Conservation (phyloP, 495 filamentous ascomycete genomes). For the Physcia stellaris region DNA sequence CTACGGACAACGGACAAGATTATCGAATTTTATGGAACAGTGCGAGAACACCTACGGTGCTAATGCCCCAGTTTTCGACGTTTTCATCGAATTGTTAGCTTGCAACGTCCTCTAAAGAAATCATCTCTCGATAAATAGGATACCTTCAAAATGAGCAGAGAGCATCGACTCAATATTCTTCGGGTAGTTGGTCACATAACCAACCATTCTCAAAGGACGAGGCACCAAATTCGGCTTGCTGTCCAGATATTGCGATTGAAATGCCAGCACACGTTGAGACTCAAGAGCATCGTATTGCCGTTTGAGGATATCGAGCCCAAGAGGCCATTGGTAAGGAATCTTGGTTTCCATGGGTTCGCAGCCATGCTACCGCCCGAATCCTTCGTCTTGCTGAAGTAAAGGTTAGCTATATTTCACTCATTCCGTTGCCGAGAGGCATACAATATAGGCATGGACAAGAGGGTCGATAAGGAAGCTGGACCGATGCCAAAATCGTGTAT, state of each 20-base stretch:
- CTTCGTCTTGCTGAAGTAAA: slow-evolving; percentile 8
- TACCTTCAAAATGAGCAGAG: slow-evolving; percentile 27
- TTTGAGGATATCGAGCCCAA: slow-evolving; percentile 21
- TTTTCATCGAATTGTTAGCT: no score
- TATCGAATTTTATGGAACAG: no score
- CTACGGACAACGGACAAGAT: no score
- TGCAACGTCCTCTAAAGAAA: no score
- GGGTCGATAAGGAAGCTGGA: no score
- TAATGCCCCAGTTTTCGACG: no score
- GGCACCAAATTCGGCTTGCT: slow-evolving; percentile 9
- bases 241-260: slow-evolving; percentile 10
- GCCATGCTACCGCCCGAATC: slow-evolving; percentile 13
- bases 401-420: no score
- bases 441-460: no score
- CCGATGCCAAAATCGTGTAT: no score
- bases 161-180: slow-evolving; percentile 18
- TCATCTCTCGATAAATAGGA: no score
- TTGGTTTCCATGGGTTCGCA: slow-evolving; percentile 13
- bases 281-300: slow-evolving; percentile 13
- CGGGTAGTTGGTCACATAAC: slow-evolving; percentile 8
- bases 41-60: no score
- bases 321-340: slow-evolving; percentile 22
- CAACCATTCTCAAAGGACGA: slow-evolving; percentile 9
- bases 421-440: no score
- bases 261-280: slow-evolving; percentile 11